phyloP scores from a whole-genome alignment of 2,329 filamentous ascomycete genomes.

The Clarireedia sp. region DNA sequence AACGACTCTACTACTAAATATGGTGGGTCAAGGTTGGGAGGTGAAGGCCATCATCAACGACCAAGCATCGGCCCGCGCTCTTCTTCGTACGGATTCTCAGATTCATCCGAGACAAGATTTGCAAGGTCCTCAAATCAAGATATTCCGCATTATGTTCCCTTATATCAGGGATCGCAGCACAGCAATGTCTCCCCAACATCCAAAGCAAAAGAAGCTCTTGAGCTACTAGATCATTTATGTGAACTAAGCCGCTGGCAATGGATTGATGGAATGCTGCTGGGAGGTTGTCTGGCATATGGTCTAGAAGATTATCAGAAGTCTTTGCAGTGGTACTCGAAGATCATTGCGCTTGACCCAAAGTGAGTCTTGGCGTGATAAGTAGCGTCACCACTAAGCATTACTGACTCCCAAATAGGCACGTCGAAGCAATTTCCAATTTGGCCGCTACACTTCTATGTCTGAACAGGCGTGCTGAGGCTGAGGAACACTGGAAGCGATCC shows the following conservation, averaged over 20 bases:
- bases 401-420: constrained; percentile 41
- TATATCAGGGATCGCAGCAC: constrained; percentile 18
- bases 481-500: constrained; percentile 78
- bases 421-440: constrained; percentile 89
- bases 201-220: constrained; percentile 56
- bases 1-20: background rate
- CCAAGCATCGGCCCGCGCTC: background rate
- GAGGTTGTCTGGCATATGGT: constrained; percentile 86
- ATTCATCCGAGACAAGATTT: constrained; percentile 11
- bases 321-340: constrained; percentile 64
- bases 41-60: background rate
- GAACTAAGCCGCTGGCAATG: constrained; percentile 78
- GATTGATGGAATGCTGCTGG: constrained; percentile 87
- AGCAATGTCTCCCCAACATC: constrained; percentile 14
- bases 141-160: constrained; percentile 23
- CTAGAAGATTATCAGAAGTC: constrained; percentile 76
- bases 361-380: constrained; percentile 30
- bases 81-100: constrained; percentile 5
- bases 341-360: constrained; percentile 48
- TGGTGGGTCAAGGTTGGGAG: background rate
- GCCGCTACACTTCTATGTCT: constrained; percentile 84
- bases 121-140: constrained; percentile 17
- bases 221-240: constrained; percentile 66
- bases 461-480: constrained; percentile 73
- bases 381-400: background rate